Conservation (phyloP, 177 flowering plant genomes). For the Vitis hybrid region DNA sequence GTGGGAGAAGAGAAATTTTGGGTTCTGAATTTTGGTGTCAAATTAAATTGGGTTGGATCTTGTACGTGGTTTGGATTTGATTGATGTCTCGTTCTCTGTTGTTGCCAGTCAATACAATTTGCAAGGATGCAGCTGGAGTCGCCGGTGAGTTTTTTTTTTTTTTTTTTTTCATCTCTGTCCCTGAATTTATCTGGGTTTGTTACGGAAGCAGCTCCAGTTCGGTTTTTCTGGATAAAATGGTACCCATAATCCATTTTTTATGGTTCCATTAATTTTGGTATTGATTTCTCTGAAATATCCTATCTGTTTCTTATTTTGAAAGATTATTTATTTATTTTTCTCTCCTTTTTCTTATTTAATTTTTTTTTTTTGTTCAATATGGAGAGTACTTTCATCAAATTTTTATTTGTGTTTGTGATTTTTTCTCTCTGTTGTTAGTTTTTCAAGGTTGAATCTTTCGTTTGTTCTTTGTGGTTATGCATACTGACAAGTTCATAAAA, state of each 20-base stretch:
- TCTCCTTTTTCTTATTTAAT: background rate
- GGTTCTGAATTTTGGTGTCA: too few species aligned
- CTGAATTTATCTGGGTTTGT: background rate
- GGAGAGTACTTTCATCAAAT: background rate
- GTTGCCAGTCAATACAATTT: slow-evolving; percentile 18
- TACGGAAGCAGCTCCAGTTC: background rate
- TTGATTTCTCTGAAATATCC: too few species aligned
- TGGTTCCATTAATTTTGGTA: too few species aligned
- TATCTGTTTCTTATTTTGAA: too few species aligned
- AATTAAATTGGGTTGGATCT: too few species aligned
- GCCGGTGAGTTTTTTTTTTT: slow-evolving; percentile 36
- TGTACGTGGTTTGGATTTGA: background rate
- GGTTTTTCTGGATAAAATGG: background rate
- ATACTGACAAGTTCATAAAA: too few species aligned
- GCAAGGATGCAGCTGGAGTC: slow-evolving; percentile 76
- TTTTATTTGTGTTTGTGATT: background rate
- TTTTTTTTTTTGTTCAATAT: background rate
- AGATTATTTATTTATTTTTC: too few species aligned
- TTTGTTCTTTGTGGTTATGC: background rate
- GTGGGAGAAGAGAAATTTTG: too few species aligned
- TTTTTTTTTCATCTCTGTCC: background rate
- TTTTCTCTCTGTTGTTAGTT: background rate
- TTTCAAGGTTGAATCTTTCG: background rate
- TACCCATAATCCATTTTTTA: background rate
- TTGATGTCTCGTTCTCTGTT: slow-evolving; percentile 37